A percentile compares a stretch with the other conserved stretches of the same genome.
phyloP scores from a whole-genome alignment of 2,329 filamentous ascomycete genomes.

The Sporothrix brunneoviolacea region DNA sequence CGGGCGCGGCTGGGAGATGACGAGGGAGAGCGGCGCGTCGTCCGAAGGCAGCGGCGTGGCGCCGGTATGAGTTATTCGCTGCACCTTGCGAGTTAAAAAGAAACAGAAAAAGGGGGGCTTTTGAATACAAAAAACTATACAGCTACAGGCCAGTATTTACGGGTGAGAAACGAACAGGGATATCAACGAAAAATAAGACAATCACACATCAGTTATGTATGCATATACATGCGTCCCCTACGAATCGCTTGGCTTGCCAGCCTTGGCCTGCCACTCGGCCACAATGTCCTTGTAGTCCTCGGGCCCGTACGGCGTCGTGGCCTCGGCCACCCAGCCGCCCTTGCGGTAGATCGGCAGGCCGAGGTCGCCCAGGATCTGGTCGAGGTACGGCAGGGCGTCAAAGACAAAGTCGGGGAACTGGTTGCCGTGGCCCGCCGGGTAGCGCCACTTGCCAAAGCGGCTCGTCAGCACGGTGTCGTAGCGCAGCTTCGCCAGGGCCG shows the following conservation, averaged over 20 bases:
- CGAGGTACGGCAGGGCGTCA: slow-evolving; percentile 67
- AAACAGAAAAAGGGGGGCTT: too few relatives aligned
- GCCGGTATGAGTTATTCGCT: too few relatives aligned
- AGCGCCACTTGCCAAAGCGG: slow-evolving; percentile 64
- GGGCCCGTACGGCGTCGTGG: slow-evolving; percentile 50
- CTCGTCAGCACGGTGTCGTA: slow-evolving; percentile 57
- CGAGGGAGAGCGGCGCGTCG: slow-evolving; percentile 23
- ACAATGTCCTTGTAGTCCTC: slow-evolving; percentile 50
- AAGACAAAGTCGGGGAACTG: slow-evolving; percentile 66
- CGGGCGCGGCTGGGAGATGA: slow-evolving; percentile 22
- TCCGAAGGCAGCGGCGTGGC: slow-evolving; percentile 28
- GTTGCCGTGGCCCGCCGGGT: slow-evolving; percentile 57
- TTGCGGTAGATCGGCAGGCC: slow-evolving; percentile 53
- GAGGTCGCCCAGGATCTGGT: slow-evolving; percentile 60
- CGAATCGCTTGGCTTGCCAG: too few relatives aligned
- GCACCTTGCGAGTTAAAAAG: too few relatives aligned
- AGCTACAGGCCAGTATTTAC: too few relatives aligned
- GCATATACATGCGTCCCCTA: too few relatives aligned
- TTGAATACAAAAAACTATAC: too few relatives aligned
- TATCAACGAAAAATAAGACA: too few relatives aligned
- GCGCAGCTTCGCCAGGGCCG: slow-evolving; percentile 36
- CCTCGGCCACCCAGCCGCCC: slow-evolving; percentile 43
- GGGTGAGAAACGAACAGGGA: neutral
- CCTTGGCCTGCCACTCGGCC: slow-evolving; percentile 36
- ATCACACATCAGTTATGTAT: too few relatives aligned